Conservation (phyloP, 495 filamentous ascomycete species). For the Penicillium canescens region DNA sequence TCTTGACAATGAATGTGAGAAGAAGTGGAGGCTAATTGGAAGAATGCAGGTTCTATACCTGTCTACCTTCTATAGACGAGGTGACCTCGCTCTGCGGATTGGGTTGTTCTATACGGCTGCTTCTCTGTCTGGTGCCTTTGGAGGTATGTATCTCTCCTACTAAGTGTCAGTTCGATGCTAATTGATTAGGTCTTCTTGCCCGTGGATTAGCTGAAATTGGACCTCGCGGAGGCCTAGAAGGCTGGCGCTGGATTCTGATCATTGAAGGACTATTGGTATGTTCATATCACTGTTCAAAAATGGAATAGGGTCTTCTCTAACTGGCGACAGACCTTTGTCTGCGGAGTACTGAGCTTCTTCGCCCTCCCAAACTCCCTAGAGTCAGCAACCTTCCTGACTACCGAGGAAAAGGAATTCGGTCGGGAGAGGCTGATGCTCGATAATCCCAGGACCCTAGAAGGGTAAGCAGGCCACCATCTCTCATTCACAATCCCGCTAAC, state of each 20-base stretch:
- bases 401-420: slow-evolving; percentile 49
- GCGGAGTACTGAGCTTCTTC: slow-evolving; percentile 52
- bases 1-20: not conserved
- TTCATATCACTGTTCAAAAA: not conserved
- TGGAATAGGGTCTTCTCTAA: not conserved
- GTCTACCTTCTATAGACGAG: slow-evolving; percentile 70
- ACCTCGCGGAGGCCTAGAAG: slow-evolving; percentile 43
- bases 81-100: slow-evolving; percentile 69
- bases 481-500: not conserved
- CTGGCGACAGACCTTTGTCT: slow-evolving; percentile 45
- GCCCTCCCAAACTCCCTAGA: slow-evolving; percentile 55
- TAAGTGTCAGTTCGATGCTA: not conserved
- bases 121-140: slow-evolving; percentile 69
- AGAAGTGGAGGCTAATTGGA: not conserved
- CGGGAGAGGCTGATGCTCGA: slow-evolving; percentile 38
- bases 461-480: slow-evolving; percentile 18
- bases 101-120: slow-evolving; percentile 76
- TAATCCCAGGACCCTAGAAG: slow-evolving; percentile 34
- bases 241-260: slow-evolving; percentile 67
- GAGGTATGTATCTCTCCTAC: slow-evolving; percentile 38
- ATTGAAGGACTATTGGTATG: slow-evolving; percentile 61
- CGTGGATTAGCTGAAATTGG: slow-evolving; percentile 68
- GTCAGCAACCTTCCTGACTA: slow-evolving; percentile 50
- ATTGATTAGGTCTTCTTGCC: slow-evolving; percentile 57
- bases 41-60: slow-evolving; percentile 59